These are phyloP conservation scores for Pugionium cornutum DNA, from an alignment of 345 rosid genomes.

Conservation along the genomic window DNA sequence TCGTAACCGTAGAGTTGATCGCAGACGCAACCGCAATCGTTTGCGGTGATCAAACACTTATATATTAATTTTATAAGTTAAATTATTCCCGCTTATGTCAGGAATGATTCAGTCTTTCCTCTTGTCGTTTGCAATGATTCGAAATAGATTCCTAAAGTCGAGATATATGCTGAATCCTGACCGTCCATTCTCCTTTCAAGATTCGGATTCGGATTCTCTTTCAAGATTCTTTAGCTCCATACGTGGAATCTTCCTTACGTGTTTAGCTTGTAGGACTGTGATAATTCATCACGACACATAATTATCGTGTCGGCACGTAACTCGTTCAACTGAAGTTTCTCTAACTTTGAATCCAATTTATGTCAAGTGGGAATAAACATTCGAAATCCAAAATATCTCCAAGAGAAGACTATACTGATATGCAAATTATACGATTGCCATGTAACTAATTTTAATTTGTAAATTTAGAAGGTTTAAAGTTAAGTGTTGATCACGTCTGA, in stretches of 20 bases:
- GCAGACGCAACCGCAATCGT: no score
- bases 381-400: background rate
- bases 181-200: constrained; percentile 28
- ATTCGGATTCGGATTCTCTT: constrained; percentile 29
- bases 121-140: constrained; percentile 37
- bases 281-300: constrained; percentile 2
- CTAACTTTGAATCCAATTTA: background rate
- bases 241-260: constrained; percentile 37
- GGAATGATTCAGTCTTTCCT: constrained; percentile 21
- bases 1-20: no score
- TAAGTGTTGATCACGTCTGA: no score
- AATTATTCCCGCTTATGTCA: constrained; percentile 28
- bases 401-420: background rate
- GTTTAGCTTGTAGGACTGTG: constrained; percentile 14
- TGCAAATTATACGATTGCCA: no score
- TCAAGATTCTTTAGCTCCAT: constrained; percentile 20
- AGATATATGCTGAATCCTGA: constrained; percentile 22
- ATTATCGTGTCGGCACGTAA: background rate
- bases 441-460: no score
- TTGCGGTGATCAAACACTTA: no score
- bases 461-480: no score
- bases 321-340: background rate
- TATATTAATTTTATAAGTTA: background rate
- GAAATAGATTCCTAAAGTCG: constrained; percentile 31
- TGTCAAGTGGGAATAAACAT: background rate